Evolutionary conservation across 2,329 filamentous ascomycete species (phyloP).

Genomic region (Reticulascus tulasneorum): DNA sequence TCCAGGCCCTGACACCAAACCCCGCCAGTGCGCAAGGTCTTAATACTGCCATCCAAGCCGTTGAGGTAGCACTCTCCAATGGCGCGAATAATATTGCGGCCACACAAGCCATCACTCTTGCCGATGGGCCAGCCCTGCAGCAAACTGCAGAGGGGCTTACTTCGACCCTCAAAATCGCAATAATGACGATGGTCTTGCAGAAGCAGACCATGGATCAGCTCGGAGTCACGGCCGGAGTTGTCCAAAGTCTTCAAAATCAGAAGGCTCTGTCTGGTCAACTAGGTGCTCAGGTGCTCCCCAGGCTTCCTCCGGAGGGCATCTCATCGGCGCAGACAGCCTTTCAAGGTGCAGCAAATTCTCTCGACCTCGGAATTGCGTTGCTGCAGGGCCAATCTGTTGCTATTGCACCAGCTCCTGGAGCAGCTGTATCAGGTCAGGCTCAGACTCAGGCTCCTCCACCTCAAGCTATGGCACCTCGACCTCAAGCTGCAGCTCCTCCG

Average conservation of each 20-base stretch:
- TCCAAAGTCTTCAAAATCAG: slow-evolving; percentile 7
- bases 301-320: slow-evolving; percentile 7
- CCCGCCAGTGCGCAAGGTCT: slow-evolving; percentile 4
- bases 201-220: slow-evolving; percentile 8
- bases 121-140: slow-evolving; percentile 16
- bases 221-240: slow-evolving; percentile 2
- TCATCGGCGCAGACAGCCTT: slow-evolving; percentile 3
- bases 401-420: no score
- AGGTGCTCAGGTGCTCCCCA: slow-evolving; percentile 4
- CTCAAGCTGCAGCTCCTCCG: no score
- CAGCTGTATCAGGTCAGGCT: no score
- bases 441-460: no score
- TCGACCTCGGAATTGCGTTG: slow-evolving; percentile 2
- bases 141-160: slow-evolving; percentile 4
- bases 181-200: slow-evolving; percentile 12
- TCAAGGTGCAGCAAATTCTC: slow-evolving; percentile 1
- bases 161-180: slow-evolving; percentile 13
- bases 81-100: slow-evolving; percentile 7
- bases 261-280: slow-evolving; percentile 6
- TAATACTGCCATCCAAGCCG: background rate
- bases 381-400: no score
- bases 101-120: slow-evolving; percentile 18
- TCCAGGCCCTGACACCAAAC: slow-evolving; percentile 5
- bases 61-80: slow-evolving; percentile 10
- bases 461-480: no score